Percentiles rank a stretch among this genome's conserved stretches.
Evolutionary conservation across 768 basidiomycete species (phyloP).

Genomic region (Boletus tylopilopsis): DNA sequence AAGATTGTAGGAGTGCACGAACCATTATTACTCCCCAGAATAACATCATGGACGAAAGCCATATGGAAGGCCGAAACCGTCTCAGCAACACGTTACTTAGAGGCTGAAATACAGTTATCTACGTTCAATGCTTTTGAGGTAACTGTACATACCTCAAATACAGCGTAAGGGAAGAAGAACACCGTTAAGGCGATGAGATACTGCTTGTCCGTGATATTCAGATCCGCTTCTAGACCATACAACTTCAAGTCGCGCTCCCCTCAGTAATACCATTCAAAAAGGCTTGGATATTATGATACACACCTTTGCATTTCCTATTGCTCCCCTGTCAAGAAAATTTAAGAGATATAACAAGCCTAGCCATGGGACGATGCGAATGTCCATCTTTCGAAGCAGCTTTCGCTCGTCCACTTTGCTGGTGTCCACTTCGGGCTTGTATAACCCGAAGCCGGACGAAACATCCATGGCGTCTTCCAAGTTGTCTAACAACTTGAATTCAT

Average conservation of each 20-base stretch:
- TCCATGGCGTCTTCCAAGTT: not conserved
- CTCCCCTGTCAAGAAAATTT: conserved; percentile 61
- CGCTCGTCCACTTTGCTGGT: conserved; percentile 51
- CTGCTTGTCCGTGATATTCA: conserved; percentile 58
- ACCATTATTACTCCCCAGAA: conserved; percentile 43
- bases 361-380: conserved; percentile 71
- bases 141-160: conserved; percentile 53
- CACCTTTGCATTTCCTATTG: conserved; percentile 75
- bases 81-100: conserved; percentile 60
- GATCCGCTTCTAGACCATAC: conserved; percentile 53
- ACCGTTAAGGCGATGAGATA: conserved; percentile 67
- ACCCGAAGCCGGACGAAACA: conserved; percentile 7
- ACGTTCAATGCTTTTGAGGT: not conserved
- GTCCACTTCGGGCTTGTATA: conserved; percentile 51
- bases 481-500: no score
- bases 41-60: conserved; percentile 46
- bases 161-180: conserved; percentile 73
- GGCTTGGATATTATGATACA: not conserved
- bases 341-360: conserved; percentile 69
- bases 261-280: not conserved
- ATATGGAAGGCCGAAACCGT: conserved; percentile 60
- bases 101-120: conserved; percentile 37
- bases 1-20: conserved; percentile 1
- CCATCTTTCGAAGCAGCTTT: conserved; percentile 55
- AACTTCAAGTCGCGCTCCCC: conserved; percentile 36